A percentile compares a stretch with the other conserved stretches of the same genome.
Conservation (phyloP, 2,329 filamentous ascomycete genomes). For the Cercospora janseana region DNA sequence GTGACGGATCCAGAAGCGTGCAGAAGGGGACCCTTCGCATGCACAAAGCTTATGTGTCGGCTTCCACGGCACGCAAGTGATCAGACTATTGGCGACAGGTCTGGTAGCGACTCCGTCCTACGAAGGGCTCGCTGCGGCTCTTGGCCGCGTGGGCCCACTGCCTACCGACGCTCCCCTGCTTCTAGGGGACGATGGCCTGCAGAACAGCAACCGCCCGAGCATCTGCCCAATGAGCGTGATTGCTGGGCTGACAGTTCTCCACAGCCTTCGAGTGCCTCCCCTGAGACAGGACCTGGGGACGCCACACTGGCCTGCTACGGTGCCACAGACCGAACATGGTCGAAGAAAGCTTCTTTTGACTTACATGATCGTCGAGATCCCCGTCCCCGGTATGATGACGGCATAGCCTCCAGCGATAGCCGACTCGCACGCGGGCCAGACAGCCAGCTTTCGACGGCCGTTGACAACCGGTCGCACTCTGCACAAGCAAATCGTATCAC, state of each 20-base stretch:
- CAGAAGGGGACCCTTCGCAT: constrained; percentile 18
- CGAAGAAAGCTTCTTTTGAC: constrained; percentile 16
- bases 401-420: constrained; percentile 1
- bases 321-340: constrained; percentile 7
- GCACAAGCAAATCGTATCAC: too few relatives aligned
- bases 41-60: constrained; percentile 18
- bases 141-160: constrained; percentile 14
- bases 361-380: constrained; percentile 3
- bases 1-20: constrained; percentile 8
- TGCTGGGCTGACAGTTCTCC: neutral
- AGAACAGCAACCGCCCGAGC: constrained; percentile 9
- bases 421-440: neutral
- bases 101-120: constrained; percentile 21
- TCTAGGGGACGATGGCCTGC: neutral
- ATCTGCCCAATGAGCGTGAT: too few relatives aligned
- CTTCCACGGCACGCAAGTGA: constrained; percentile 23
- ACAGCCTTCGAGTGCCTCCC: constrained; percentile 1
- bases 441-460: neutral
- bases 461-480: too few relatives aligned
- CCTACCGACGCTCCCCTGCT: neutral
- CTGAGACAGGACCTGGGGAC: neutral
- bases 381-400: constrained; percentile 2
- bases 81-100: constrained; percentile 13
- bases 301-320: constrained; percentile 2
- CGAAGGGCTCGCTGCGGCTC: constrained; percentile 12